phyloP scores from a whole-genome alignment of 345 rosid genomes.

The Arabidopsis suecica region DNA sequence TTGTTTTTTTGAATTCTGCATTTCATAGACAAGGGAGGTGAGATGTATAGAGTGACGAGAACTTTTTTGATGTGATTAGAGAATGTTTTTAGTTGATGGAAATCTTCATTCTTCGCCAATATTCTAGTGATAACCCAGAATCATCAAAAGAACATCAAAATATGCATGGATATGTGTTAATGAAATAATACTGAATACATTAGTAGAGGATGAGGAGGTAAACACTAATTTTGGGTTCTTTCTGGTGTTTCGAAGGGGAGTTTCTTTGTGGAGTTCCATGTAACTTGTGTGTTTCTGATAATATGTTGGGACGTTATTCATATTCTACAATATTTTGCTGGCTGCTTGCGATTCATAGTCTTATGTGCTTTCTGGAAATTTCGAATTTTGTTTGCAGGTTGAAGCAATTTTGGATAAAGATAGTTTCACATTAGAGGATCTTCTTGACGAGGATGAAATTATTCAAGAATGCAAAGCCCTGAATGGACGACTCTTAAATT shows the following conservation, averaged over 20 bases:
- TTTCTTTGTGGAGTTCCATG: background rate
- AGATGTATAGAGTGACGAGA: constrained; percentile 16
- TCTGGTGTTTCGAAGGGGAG: background rate
- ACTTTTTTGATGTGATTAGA: background rate
- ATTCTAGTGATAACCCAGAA: background rate
- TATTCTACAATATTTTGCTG: constrained; percentile 1
- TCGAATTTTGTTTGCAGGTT: constrained; percentile 58
- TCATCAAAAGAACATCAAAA: background rate
- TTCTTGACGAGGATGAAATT: constrained; percentile 95
- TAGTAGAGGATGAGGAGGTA: background rate
- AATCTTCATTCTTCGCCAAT: background rate
- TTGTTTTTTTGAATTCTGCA: background rate
- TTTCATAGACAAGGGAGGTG: background rate
- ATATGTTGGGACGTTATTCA: background rate
- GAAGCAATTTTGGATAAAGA: constrained; percentile 92
- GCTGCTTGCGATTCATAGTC: constrained; percentile 15
- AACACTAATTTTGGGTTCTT: background rate
- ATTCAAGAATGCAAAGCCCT: constrained; percentile 98
- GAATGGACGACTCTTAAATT: constrained; percentile 84
- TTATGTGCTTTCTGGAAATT: constrained; percentile 9
- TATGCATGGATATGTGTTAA: background rate
- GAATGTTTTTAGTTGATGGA: background rate
- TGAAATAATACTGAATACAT: background rate
- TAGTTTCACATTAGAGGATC: constrained; percentile 83
- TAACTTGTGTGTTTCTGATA: background rate